Conservation (phyloP, 345 rosid species). For the Syzygium jambos region DNA sequence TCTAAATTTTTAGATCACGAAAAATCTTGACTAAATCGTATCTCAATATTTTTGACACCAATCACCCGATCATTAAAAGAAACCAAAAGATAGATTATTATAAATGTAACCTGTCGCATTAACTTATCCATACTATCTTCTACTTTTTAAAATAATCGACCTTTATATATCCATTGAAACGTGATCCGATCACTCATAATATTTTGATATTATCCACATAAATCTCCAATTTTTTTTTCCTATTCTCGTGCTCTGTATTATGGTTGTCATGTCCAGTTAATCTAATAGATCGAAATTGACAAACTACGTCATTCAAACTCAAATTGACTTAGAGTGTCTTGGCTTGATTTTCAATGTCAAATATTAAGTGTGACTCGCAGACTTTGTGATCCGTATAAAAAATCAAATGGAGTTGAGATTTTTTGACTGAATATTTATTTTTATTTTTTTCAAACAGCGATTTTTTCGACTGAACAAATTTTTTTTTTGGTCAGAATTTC, state of each 20-base stretch:
- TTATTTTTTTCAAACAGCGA: no score
- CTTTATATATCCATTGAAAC: accelerated
- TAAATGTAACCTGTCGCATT: background rate
- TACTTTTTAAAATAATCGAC: background rate
- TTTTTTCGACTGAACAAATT: background rate
- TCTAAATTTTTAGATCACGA: background rate
- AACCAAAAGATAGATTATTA: background rate
- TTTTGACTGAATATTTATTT: no score
- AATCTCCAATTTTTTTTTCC: background rate
- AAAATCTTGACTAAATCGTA: background rate
- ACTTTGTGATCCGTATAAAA: background rate
- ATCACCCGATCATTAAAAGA: background rate
- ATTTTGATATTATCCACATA: background rate
- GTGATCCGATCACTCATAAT: background rate
- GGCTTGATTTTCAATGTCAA: background rate
- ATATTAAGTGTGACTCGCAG: background rate
- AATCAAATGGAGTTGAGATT: background rate
- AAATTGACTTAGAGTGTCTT: background rate
- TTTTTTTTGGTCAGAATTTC: background rate
- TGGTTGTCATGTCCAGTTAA: accelerated
- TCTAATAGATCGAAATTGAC: background rate
- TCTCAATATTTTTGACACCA: background rate
- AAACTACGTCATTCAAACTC: background rate
- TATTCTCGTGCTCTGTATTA: accelerated
- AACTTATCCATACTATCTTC: background rate